Percentiles rank a stretch among this genome's conserved stretches.
Conservation (phyloP, 805 yeast genomes). For the Tetrapisispora iriomotensis region DNA sequence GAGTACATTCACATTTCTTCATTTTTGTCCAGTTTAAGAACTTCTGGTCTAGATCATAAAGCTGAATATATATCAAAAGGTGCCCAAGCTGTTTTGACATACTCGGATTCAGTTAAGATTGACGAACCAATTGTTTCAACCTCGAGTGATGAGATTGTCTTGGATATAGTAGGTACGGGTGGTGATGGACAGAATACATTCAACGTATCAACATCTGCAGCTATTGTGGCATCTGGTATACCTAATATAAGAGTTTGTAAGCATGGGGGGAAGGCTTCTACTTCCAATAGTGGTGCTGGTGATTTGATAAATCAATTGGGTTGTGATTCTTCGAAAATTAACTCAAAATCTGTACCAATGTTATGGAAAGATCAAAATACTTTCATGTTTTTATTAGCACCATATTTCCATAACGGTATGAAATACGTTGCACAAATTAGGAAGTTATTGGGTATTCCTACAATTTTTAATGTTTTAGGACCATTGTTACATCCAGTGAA, state of each 20-base stretch:
- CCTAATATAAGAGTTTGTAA: conserved; percentile 63
- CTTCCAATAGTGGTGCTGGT: conserved; percentile 89
- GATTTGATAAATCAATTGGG: conserved; percentile 78
- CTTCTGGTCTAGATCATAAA: conserved; percentile 67
- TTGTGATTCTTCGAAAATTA: conserved; percentile 66
- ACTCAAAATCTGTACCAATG: conserved; percentile 46
- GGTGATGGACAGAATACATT: conserved; percentile 98
- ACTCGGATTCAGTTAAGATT: conserved; percentile 42
- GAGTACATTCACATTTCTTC: conserved; percentile 57
- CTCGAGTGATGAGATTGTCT: conserved; percentile 1
- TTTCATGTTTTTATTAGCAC: conserved; percentile 78
- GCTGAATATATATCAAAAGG: conserved; percentile 82
- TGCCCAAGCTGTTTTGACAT: conserved; percentile 60
- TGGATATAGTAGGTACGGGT: conserved; percentile 95
- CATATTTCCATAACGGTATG: conserved; percentile 91
- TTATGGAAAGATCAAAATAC: conserved; percentile 34
- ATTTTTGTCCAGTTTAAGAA: conserved; percentile 68
- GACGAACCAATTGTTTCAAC: conserved; percentile 43
- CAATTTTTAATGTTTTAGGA: conserved; percentile 89
- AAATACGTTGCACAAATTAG: conserved; percentile 72
- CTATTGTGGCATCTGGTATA: conserved; percentile 90
- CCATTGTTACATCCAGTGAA: conserved; percentile 91
- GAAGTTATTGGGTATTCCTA: conserved; percentile 72
- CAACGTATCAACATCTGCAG: conserved; percentile 90
- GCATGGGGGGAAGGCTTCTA: conserved; percentile 96